Evolutionary conservation across 1,139 yeast genomes (phyloP).

Genomic region (Debaryomyces robertsiae): DNA sequence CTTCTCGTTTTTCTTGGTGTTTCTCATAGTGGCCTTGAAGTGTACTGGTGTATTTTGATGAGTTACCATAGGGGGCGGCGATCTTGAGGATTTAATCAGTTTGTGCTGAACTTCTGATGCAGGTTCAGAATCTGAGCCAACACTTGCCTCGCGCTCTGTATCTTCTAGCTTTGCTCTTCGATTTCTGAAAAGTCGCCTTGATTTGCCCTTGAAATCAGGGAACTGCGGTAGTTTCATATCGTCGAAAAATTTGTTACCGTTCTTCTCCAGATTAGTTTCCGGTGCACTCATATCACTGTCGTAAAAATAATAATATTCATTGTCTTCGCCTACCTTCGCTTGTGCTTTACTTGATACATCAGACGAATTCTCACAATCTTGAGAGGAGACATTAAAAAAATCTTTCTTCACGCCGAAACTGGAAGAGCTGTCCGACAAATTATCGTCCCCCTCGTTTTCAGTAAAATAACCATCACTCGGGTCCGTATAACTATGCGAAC

Average conservation of each 20-base stretch:
- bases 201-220: constrained; percentile 25
- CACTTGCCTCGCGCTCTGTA: background rate
- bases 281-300: constrained; percentile 6
- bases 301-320: constrained; percentile 6
- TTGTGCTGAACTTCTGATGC: background rate
- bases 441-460: constrained; percentile 12
- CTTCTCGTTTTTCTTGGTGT: constrained; percentile 43
- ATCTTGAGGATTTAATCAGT: constrained; percentile 13
- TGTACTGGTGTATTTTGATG: constrained; percentile 38
- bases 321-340: constrained; percentile 4
- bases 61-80: constrained; percentile 20
- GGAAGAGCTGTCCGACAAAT: constrained; percentile 8
- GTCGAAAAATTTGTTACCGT: constrained; percentile 7
- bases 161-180: background rate
- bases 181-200: constrained; percentile 8
- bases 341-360: constrained; percentile 5
- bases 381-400: constrained; percentile 1
- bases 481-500: background rate
- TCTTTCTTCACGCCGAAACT: background rate
- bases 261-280: constrained; percentile 1
- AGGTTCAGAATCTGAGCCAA: constrained; percentile 2
- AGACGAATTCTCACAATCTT: background rate
- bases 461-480: constrained; percentile 10
- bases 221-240: constrained; percentile 28
- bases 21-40: constrained; percentile 69